Base-by-base conservation (phyloP, 495 filamentous ascomycete species). In the Xylaria nigripes region DNA sequence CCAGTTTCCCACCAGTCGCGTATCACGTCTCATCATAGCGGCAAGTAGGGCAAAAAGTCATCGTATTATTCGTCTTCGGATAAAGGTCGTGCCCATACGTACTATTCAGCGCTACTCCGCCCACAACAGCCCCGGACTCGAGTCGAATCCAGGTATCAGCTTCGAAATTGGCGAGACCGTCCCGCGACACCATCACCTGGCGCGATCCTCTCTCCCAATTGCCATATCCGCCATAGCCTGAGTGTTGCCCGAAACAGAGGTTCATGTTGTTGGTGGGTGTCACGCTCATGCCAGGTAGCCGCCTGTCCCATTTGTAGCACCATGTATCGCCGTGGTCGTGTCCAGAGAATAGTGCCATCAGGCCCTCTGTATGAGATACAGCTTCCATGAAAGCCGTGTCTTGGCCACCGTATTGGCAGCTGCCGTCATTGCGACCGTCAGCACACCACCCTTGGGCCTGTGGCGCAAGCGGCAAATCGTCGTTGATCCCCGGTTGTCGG, bases 291-390 rank as follows among this genome's bases (percentile, higher is more conserved):
- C 62, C 63, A 2, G 65, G 59, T 10, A 69, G 45, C 40, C 40
- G 21, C 6, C 53, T 48, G 30, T 76, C 68, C 75, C 75, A 80
- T 40, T 67, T 70, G 27, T 65, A 68, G 56, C 76, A 88, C 85
- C 84, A 89, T 25, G 79, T 79, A 61, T 86, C 74, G 0, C 80
- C 80, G 65, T 90, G 85, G 56, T 89, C 85, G 54, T 89, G 86
- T 1, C 85, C 86, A 9, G 75, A 80, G 58, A 86, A 86, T 0
- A 85, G 63, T 1, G 77, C 82, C 54, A 86, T 74, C 32, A 89
- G 49, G 0, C 82, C 81, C 2, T 72, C 68, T 0, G 78, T 81
- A 3, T 72, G 59, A 2, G 78, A 65, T 34, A 89, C 60, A 0
- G 83, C 81, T 38, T 76, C 56, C 83, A 89, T 86, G 59, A 90